phyloP scores from a whole-genome alignment of 139 green algal genomes.

The Astrephomene gubernaculifera region DNA sequence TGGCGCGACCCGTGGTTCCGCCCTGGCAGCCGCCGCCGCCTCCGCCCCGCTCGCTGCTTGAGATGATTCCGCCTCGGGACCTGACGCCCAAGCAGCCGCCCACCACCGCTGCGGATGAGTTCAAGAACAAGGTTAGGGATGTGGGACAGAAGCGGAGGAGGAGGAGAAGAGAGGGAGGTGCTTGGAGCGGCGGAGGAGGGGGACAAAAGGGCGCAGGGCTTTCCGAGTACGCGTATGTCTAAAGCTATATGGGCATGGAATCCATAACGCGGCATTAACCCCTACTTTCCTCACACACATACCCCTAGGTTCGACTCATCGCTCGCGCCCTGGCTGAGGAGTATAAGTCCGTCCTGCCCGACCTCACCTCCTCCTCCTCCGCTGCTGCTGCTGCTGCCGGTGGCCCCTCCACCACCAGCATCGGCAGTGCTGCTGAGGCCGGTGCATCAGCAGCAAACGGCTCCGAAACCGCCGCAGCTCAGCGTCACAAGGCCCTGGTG shows the following conservation, averaged over 20 bases:
- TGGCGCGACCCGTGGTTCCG: slow-evolving; percentile 40
- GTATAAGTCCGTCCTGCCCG: slow-evolving; percentile 17
- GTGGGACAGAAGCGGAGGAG: too few relatives aligned
- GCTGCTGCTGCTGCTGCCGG: background rate
- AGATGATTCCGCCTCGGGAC: slow-evolving; percentile 50
- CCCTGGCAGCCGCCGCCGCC: slow-evolving; percentile 39
- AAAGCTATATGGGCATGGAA: too few relatives aligned
- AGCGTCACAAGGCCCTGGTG: slow-evolving; percentile 43
- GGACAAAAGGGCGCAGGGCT: too few relatives aligned
- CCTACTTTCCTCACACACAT: too few relatives aligned
- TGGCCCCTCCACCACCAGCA: background rate
- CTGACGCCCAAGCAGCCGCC: slow-evolving; percentile 43
- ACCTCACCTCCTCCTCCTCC: background rate
- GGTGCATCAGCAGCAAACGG: too few relatives aligned
- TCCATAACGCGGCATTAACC: too few relatives aligned
- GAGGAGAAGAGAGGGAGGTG: too few relatives aligned
- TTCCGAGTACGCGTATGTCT: too few relatives aligned
- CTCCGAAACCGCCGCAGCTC: too few relatives aligned
- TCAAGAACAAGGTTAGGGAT: slow-evolving; percentile 38
- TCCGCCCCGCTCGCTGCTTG: slow-evolving; percentile 25
- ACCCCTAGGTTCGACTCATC: slow-evolving; percentile 10
- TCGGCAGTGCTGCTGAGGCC: background rate
- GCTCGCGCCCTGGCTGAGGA: slow-evolving; percentile 25
- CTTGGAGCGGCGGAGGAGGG: too few relatives aligned
- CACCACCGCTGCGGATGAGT: slow-evolving; percentile 34